Evolutionary conservation across 2,329 filamentous ascomycete genomes (phyloP), one percentile per base, ranked within the genome.

Genomic region (Epichloe hybrida): DNA sequence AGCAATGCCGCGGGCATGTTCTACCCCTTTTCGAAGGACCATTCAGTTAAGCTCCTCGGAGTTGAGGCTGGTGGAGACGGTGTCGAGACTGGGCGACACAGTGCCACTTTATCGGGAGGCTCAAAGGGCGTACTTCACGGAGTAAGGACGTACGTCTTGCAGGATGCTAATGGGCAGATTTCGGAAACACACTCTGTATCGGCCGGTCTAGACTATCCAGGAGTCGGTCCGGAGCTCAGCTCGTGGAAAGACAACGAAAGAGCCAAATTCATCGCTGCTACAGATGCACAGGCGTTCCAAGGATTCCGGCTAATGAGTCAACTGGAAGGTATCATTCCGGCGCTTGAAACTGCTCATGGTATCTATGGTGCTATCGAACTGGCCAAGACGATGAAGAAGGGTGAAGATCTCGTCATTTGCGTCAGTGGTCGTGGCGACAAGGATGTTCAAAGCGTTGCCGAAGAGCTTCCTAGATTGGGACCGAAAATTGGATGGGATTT

Each of bases 1-100:
- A 90, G 84, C 66, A 98, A 98, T 65, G 93, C 93, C 2, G 84
- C 86, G 3, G 93, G 93, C 71, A 98, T 97, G 90, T 98, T 98
- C 74, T 94, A 91, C 69, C 93, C 93, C 49, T 98, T 98, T 72
- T 77, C 85, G 55, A 81, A 88, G 41, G 91, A 98, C 61, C 77
- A 77, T 0, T 83, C 76, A 54, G 93, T 98, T 54, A 89, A 90
- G 70, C 78, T 96, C 3, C 75, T 97, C 12, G 93, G 93, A 57
- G 90, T 98, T 2, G 93, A 98, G 72, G 93, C 93, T 12, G 93
- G 88, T 39, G 93, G 93, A 54, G 93, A 97, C 60, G 93, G 93
- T 54, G 64, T 97, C 15, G 86, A 96, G 53, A 97, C 93, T 0
- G 67, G 72, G 7, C 81, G 87, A 45, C 93, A 98, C 70, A 87